These are phyloP conservation scores for Lachnellula arida DNA, from an alignment of 2,329 filamentous ascomycete species.

Conservation along the genomic window DNA sequence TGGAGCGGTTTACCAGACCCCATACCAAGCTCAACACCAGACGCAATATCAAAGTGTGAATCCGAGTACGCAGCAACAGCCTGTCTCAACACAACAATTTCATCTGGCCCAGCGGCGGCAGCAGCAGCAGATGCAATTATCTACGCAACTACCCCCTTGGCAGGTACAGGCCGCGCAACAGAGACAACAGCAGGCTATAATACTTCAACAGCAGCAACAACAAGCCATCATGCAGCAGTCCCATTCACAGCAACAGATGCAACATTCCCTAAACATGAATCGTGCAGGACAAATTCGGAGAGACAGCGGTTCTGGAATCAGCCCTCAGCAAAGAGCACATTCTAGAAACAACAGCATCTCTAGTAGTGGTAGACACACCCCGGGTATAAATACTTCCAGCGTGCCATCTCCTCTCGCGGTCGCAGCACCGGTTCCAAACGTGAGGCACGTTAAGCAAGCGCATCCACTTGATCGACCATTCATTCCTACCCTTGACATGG, in stretches of 20 bases:
- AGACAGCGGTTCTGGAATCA: conserved; percentile 3
- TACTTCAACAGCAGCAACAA: not conserved
- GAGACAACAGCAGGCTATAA: not conserved
- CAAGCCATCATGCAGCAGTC: not conserved
- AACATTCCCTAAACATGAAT: conserved; percentile 14
- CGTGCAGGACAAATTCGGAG: conserved; percentile 14
- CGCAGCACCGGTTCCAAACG: not conserved
- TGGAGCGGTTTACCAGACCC: not conserved
- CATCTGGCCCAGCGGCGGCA: conserved; percentile 1
- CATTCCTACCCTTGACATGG: conserved; percentile 34
- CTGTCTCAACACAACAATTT: conserved; percentile 3
- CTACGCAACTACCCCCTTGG: conserved; percentile 8
- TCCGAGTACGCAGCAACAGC: conserved; percentile 8
- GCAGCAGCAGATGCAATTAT: conserved; percentile 12
- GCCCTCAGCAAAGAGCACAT: conserved; percentile 8
- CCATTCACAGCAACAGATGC: conserved; percentile 3
- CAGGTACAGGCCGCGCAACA: conserved; percentile 9
- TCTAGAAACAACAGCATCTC: conserved; percentile 17
- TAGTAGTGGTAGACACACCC: conserved; percentile 15
- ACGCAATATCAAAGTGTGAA: conserved; percentile 7
- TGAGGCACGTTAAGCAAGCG: not conserved
- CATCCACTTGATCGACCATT: conserved; percentile 22
- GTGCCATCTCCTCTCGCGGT: not conserved
- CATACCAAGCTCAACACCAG: not conserved
- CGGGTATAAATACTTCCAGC: not conserved